A percentile compares a stretch with the other conserved stretches of the same genome.
phyloP scores from a whole-genome alignment of 208 protist genomes.

The Leishmania amazonensis region DNA sequence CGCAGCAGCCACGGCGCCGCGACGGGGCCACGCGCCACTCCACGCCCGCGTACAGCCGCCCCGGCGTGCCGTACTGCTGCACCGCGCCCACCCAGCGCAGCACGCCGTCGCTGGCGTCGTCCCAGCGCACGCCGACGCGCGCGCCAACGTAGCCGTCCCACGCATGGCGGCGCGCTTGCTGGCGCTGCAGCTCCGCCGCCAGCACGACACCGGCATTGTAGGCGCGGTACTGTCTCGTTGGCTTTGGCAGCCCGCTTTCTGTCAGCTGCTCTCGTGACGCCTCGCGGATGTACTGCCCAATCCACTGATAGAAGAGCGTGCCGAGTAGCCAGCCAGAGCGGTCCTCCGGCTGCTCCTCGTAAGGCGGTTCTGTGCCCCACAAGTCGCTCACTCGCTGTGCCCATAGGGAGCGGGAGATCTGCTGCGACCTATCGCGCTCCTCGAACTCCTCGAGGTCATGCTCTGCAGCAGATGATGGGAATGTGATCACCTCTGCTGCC shows the following conservation, averaged over 20 bases:
- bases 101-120: constrained; percentile 28
- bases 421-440: constrained; percentile 14
- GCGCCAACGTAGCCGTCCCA: constrained; percentile 43
- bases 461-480: constrained; percentile 10
- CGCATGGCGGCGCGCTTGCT: constrained; percentile 34
- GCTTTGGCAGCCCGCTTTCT: neutral
- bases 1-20: constrained; percentile 15
- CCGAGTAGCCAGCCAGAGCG: constrained; percentile 22
- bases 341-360: constrained; percentile 33
- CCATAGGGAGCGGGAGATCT: constrained; percentile 16
- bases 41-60: constrained; percentile 53
- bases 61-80: constrained; percentile 39
- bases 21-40: constrained; percentile 44
- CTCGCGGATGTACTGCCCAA: neutral
- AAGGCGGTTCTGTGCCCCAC: constrained; percentile 34
- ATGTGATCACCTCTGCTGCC: neutral
- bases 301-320: constrained; percentile 13
- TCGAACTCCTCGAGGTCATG: constrained; percentile 6
- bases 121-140: constrained; percentile 24
- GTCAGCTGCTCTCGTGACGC: constrained; percentile 6
- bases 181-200: constrained; percentile 24
- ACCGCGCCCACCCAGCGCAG: constrained; percentile 59
- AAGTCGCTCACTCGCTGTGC: constrained; percentile 19
- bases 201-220: constrained; percentile 11
- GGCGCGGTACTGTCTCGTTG: neutral